Percentiles rank a stretch among this genome's conserved stretches.
phyloP scores from a whole-genome alignment of 495 filamentous ascomycete genomes.

The Podospora tetraspora region DNA sequence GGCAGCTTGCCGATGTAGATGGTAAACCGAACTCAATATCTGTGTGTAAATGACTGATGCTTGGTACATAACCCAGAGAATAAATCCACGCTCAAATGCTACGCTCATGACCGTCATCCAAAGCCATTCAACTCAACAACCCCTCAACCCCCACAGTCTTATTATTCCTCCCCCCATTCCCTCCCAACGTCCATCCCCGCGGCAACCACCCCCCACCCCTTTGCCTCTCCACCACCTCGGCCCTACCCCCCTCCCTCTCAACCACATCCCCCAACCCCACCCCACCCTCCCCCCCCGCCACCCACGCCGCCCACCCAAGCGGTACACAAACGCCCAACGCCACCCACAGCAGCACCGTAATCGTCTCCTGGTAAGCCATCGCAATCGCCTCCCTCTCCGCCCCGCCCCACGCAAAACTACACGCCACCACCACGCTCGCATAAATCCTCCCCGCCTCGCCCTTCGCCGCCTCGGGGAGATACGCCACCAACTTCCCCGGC shows the following conservation, averaged over 20 bases:
- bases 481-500: constrained; percentile 40
- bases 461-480: constrained; percentile 50
- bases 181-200: neutral
- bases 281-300: constrained; percentile 46
- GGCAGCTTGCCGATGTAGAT: neutral
- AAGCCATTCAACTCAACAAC: neutral
- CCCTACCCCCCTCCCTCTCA: constrained; percentile 15
- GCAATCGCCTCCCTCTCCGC: constrained; percentile 48
- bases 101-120: neutral
- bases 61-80: neutral
- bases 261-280: constrained; percentile 34
- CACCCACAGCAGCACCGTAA: constrained; percentile 48
- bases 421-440: constrained; percentile 44
- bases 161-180: neutral
- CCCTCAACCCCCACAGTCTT: neutral
- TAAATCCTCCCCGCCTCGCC: constrained; percentile 46
- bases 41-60: neutral
- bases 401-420: constrained; percentile 46
- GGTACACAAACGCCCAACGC: constrained; percentile 41
- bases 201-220: constrained; percentile 2
- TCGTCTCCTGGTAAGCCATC: constrained; percentile 48
- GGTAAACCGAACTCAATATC: neutral
- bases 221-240: neutral
- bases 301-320: constrained; percentile 37
- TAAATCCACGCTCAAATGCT: neutral